A percentile compares a stretch with the other conserved stretches of the same genome.
Evolutionary conservation across 805 yeast species (phyloP).

Genomic region (Wickerhamiella parazyma): DNA sequence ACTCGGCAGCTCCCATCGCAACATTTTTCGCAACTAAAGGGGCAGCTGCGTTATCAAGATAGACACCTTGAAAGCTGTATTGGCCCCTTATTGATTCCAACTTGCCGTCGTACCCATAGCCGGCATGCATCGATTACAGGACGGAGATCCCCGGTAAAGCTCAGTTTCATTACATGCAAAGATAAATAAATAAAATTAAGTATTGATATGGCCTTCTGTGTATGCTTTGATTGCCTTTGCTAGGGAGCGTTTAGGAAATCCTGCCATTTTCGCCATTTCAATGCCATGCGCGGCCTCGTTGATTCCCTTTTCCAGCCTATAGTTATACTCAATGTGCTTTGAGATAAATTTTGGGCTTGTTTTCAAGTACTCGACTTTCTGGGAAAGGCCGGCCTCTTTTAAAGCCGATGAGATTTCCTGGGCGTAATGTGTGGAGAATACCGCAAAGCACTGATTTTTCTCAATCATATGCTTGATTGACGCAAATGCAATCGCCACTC

Average conservation of each 20-base stretch:
- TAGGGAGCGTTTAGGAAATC: conserved; percentile 54
- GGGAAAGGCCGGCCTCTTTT: conserved; percentile 15
- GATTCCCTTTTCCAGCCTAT: conserved; percentile 51
- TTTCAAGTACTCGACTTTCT: conserved; percentile 11
- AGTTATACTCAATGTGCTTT: conserved; percentile 30
- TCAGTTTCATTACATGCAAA: too few species aligned
- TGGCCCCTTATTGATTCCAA: conserved; percentile 13
- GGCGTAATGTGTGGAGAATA: conserved; percentile 88
- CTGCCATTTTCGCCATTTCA: conserved; percentile 64
- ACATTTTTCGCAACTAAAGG: conserved; percentile 26
- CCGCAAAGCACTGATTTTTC: conserved; percentile 48
- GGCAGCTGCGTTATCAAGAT: conserved; percentile 35
- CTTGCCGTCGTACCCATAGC: conserved; percentile 7
- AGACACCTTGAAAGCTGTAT: conserved; percentile 16
- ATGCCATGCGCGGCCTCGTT: conserved; percentile 63
- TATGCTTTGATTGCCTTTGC: conserved; percentile 9
- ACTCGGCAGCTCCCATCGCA: conserved; percentile 20
- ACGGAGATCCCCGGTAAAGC: background rate
- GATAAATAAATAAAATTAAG: background rate
- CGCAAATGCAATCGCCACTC: conserved; percentile 73
- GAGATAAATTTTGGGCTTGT: conserved; percentile 11
- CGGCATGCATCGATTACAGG: background rate
- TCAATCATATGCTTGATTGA: conserved; percentile 43
- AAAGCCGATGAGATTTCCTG: conserved; percentile 36
- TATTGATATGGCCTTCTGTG: background rate